These are phyloP conservation scores for Zizania palustris DNA, from an alignment of 202 grass and related monocot genomes.

Conservation along the genomic window DNA sequence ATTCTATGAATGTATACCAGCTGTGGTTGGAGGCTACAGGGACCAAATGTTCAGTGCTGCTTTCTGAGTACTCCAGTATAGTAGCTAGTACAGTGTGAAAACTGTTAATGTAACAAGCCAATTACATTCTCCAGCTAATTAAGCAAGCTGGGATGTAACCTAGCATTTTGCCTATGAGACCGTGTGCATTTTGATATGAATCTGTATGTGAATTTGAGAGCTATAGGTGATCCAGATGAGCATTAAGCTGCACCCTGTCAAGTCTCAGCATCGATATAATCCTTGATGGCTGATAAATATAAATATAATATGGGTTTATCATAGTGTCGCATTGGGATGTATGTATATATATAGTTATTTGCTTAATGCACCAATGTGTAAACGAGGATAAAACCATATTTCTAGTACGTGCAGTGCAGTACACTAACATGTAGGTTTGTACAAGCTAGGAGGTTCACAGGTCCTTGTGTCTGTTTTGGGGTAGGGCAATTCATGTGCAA, in stretches of 20 bases:
- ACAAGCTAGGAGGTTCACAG: not conserved
- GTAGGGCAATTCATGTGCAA: constrained; percentile 19
- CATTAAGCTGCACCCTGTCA: too few species aligned
- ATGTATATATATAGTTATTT: not conserved
- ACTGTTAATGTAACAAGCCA: not conserved
- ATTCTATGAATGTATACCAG: constrained; percentile 32
- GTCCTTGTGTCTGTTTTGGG: not conserved
- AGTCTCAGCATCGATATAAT: not conserved
- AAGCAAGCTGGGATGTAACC: not conserved
- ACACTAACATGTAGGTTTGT: not conserved
- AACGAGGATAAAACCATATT: not conserved
- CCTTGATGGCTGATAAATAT: not conserved
- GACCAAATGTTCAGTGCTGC: not conserved
- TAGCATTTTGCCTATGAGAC: not conserved
- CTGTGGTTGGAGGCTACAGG: constrained; percentile 11
- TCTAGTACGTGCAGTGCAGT: not conserved
- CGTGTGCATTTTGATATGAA: not conserved
- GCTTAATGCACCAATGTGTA: not conserved
- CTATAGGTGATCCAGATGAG: not conserved
- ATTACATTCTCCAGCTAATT: not conserved
- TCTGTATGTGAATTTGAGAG: not conserved
- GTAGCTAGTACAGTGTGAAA: not conserved
- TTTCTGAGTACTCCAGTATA: not conserved
- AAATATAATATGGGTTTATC: not conserved
- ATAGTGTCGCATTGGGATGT: not conserved